These are phyloP conservation scores for Leccinum uliginosum DNA, from an alignment of 768 basidiomycete species.

Conservation along the genomic window DNA sequence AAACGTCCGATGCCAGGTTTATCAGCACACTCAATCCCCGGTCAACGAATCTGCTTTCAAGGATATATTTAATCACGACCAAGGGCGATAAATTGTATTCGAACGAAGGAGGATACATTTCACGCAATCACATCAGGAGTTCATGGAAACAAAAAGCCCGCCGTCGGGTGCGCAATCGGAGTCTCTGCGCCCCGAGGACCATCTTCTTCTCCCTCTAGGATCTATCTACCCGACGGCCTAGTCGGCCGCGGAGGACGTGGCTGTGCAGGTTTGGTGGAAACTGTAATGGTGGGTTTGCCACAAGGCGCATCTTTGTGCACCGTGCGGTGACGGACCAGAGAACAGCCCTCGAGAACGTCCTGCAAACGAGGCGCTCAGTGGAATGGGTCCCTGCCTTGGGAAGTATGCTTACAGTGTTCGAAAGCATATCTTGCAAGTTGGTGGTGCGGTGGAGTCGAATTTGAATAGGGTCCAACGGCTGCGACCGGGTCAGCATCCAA, in stretches of 20 bases:
- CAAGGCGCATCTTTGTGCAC: neutral
- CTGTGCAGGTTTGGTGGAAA: neutral
- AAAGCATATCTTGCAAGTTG: conserved; percentile 1
- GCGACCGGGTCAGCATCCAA: neutral
- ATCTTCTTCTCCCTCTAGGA: neutral
- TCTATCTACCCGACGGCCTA: neutral
- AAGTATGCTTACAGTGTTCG: neutral
- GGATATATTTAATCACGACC: neutral
- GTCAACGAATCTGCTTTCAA: neutral
- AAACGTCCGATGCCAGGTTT: neutral
- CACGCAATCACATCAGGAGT: neutral
- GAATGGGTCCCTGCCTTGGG: neutral
- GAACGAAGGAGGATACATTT: neutral
- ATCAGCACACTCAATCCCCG: neutral
- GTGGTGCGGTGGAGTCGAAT: neutral
- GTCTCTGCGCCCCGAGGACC: neutral
- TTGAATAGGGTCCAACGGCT: neutral
- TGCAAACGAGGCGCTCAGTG: conserved; percentile 7
- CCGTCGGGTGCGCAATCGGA: neutral
- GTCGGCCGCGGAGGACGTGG: conserved; percentile 4
- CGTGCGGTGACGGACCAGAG: neutral
- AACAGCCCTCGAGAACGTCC: neutral
- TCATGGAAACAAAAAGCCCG: neutral
- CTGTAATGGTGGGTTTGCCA: conserved; percentile 10
- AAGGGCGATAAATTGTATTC: neutral